Percentiles rank a stretch among this genome's conserved stretches.
Evolutionary conservation across 805 yeast genomes (phyloP).

Genomic region (Candida nemodendra): DNA sequence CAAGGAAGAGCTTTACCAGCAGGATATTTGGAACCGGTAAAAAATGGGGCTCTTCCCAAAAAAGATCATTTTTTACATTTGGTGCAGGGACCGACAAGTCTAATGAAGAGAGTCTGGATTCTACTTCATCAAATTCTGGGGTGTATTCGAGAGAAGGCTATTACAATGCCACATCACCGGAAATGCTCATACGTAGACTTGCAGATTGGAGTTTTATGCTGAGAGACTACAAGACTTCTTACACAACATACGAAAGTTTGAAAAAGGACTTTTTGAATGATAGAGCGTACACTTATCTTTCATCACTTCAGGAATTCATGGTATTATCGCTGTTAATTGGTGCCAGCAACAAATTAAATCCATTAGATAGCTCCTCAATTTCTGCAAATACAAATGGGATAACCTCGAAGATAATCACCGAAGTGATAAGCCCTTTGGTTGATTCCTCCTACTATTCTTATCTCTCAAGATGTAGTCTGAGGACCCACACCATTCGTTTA

Average conservation of each 20-base stretch:
- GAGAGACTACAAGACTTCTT: conserved; percentile 84
- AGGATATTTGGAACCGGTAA: conserved; percentile 63
- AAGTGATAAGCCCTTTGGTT: conserved; percentile 55
- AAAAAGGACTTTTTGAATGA: conserved; percentile 75
- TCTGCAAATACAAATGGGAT: conserved; percentile 30
- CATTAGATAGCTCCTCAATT: conserved; percentile 31
- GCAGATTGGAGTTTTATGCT: conserved; percentile 93
- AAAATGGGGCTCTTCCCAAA: conserved; percentile 44
- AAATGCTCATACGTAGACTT: conserved; percentile 71
- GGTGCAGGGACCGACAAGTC: conserved; percentile 17
- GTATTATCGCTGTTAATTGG: conserved; percentile 70
- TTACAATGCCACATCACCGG: conserved; percentile 63
- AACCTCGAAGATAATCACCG: conserved; percentile 48
- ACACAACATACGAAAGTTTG: conserved; percentile 76
- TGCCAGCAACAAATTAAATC: conserved; percentile 44
- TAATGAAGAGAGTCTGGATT: conserved; percentile 4
- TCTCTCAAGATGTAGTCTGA: conserved; percentile 65
- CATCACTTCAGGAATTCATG: conserved; percentile 87
- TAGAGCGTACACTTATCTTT: conserved; percentile 77
- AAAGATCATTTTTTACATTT: conserved; percentile 33
- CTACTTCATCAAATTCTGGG: conserved; percentile 4
- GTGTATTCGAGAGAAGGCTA: conserved; percentile 50
- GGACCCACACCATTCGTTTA: conserved; percentile 69
- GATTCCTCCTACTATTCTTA: conserved; percentile 77
- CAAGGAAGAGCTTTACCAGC: conserved; percentile 74